These are phyloP conservation scores for Dysphania ambrosioides DNA, from an alignment of 148 eudicot species.

Conservation along the genomic window DNA sequence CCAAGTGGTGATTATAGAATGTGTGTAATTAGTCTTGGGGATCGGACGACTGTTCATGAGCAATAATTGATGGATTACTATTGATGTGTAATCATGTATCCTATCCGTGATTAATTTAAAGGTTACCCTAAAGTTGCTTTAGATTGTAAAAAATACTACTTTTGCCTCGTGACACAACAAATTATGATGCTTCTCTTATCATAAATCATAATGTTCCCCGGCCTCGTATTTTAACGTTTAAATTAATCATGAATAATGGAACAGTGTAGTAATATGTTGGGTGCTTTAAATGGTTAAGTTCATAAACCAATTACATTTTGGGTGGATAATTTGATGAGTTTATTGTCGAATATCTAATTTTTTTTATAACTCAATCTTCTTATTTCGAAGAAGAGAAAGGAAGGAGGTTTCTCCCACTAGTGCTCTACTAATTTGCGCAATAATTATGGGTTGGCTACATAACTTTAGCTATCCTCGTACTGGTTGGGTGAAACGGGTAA, in stretches of 20 bases:
- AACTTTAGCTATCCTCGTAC: too few relatives aligned
- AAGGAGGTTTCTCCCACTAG: too few relatives aligned
- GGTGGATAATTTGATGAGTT: too few relatives aligned
- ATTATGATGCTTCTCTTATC: constrained; percentile 12
- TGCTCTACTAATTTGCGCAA: too few relatives aligned
- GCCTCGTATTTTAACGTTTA: neutral
- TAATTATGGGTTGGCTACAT: too few relatives aligned
- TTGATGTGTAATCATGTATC: constrained; percentile 3
- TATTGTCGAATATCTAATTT: too few relatives aligned
- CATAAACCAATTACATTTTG: too few relatives aligned
- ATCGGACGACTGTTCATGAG: neutral
- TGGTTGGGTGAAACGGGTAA: too few relatives aligned
- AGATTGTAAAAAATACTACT: neutral
- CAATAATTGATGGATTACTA: neutral
- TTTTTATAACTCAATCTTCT: too few relatives aligned
- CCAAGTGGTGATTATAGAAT: neutral
- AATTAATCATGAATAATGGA: neutral
- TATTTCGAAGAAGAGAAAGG: too few relatives aligned
- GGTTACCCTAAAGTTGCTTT: constrained; percentile 16
- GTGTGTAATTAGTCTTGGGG: neutral
- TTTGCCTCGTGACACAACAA: constrained; percentile 13
- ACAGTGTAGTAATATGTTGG: neutral
- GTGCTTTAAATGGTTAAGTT: too few relatives aligned
- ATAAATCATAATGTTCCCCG: constrained; percentile 26
- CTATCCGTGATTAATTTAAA: neutral